Evolutionary conservation across 2,329 filamentous ascomycete genomes (phyloP).

Genomic region (Parasarocladium wereldwijsianum): DNA sequence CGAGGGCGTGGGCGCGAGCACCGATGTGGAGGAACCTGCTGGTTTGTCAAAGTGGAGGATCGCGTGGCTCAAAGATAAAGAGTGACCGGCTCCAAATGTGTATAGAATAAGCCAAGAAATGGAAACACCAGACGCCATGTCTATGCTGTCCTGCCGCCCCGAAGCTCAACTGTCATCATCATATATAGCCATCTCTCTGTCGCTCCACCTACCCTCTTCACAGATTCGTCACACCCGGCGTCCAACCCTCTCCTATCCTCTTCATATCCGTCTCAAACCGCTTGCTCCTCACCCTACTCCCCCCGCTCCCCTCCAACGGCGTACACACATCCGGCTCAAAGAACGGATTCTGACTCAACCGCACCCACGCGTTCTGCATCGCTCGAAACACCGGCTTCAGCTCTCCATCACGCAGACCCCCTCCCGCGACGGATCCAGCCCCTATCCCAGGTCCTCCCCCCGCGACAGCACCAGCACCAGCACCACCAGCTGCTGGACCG

Average conservation of each 20-base stretch:
- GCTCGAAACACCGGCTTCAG: slow-evolving; percentile 81
- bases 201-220: slow-evolving; percentile 27
- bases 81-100: slow-evolving; percentile 5
- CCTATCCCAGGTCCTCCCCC: slow-evolving; percentile 10
- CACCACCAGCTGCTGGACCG: no score
- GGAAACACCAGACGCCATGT: no score
- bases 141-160: no score
- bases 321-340: slow-evolving; percentile 78
- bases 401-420: slow-evolving; percentile 72
- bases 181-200: no score
- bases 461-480: no score
- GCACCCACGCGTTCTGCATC: slow-evolving; percentile 83
- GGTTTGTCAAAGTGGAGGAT: slow-evolving; percentile 23
- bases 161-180: no score
- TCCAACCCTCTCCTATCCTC: slow-evolving; percentile 75
- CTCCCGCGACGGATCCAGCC: slow-evolving; percentile 25
- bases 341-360: slow-evolving; percentile 84
- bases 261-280: slow-evolving; percentile 72
- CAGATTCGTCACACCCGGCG: slow-evolving; percentile 51
- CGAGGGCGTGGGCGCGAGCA: slow-evolving; percentile 19
- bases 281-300: slow-evolving; percentile 64
- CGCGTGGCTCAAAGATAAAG: slow-evolving; percentile 16
- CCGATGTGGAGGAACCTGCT: slow-evolving; percentile 21
- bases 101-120: slow-evolving; percentile 7
- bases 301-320: slow-evolving; percentile 37